Percentiles rank a stretch among this genome's conserved stretches.
phyloP scores from a whole-genome alignment of 2,329 filamentous ascomycete species.

The Colletotrichum plurivorum region DNA sequence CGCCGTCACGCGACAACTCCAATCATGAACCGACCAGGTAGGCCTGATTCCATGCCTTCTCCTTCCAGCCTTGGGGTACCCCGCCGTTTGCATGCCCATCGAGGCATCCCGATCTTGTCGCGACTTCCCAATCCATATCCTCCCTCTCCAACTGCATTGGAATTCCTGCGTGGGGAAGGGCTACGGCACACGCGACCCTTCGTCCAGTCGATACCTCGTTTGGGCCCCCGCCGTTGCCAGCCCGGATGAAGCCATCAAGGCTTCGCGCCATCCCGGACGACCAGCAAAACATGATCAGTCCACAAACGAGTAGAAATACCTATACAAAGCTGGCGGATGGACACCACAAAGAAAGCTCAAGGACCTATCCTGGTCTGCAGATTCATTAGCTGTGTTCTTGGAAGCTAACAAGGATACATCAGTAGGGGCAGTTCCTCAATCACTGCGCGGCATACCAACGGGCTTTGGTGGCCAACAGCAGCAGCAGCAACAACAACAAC shows the following conservation, averaged over 20 bases:
- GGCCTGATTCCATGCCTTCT: conserved; percentile 45
- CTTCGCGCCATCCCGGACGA: neutral
- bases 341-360: neutral
- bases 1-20: conserved; percentile 31
- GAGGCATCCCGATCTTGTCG: conserved; percentile 22
- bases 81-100: conserved; percentile 38
- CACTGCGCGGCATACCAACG: conserved; percentile 73
- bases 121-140: conserved; percentile 4
- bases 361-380: neutral
- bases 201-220: conserved; percentile 6
- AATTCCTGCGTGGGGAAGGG: neutral
- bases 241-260: neutral
- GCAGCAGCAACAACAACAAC: conserved; percentile 53
- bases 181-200: conserved; percentile 18
- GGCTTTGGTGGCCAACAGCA: conserved; percentile 73
- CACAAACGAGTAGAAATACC: conserved; percentile 1
- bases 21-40: conserved; percentile 75
- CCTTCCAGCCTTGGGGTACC: conserved; percentile 38
- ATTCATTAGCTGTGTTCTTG: conserved; percentile 12
- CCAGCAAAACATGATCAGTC: neutral
- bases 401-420: conserved; percentile 50
- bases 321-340: neutral
- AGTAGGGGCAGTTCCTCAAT: conserved; percentile 72
- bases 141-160: neutral
- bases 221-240: conserved; percentile 20